phyloP scores from a whole-genome alignment of 805 yeast species.

The Candida glaebosa region DNA sequence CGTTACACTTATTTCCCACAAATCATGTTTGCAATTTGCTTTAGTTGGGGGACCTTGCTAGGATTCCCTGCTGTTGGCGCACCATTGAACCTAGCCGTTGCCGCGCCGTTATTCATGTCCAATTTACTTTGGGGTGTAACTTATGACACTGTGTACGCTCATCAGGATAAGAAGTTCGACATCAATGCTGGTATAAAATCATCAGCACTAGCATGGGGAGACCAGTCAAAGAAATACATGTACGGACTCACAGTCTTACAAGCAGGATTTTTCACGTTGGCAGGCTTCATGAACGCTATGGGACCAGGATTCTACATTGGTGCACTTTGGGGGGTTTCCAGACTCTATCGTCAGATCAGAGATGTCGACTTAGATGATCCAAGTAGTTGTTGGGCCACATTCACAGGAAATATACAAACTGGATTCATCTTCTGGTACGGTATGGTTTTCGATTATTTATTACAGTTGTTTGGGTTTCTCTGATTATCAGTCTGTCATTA shows the following conservation, averaged over 20 bases:
- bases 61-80: conserved; percentile 97
- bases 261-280: conserved; percentile 54
- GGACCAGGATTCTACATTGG: conserved; percentile 82
- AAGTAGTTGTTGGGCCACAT: conserved; percentile 76
- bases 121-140: conserved; percentile 91
- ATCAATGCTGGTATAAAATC: conserved; percentile 88
- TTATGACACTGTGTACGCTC: conserved; percentile 96
- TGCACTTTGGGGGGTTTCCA: conserved; percentile 62
- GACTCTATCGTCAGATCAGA: conserved; percentile 65
- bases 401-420: conserved; percentile 71
- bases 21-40: conserved; percentile 71
- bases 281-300: conserved; percentile 75
- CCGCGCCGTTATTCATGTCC: conserved; percentile 72
- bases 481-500: too few species aligned
- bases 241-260: conserved; percentile 66
- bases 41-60: conserved; percentile 90
- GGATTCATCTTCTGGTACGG: conserved; percentile 69
- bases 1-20: conserved; percentile 97
- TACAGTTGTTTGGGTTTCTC: conserved; percentile 45
- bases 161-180: conserved; percentile 91
- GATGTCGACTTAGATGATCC: conserved; percentile 80
- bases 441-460: conserved; percentile 59
- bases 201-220: conserved; percentile 95
- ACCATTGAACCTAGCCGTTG: conserved; percentile 65
- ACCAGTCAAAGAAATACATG: conserved; percentile 65